Conservation (phyloP, 768 basidiomycete genomes). For the Mycena leptocephala region DNA sequence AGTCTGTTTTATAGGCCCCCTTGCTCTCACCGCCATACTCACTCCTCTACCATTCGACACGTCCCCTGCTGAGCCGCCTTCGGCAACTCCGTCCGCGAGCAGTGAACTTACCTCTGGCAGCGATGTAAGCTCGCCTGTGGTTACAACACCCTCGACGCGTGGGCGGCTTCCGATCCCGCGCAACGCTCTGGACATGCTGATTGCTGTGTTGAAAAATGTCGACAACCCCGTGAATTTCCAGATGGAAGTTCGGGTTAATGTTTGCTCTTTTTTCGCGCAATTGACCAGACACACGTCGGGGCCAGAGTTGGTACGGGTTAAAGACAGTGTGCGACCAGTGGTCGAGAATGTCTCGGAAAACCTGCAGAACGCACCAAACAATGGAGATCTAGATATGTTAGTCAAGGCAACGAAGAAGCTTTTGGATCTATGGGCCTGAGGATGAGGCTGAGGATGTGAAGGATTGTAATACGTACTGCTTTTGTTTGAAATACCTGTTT, state of each 20-base stretch:
- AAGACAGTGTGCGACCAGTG: conserved; percentile 65
- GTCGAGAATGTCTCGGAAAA: conserved; percentile 66
- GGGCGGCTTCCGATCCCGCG: conserved; percentile 62
- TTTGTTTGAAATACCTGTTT: neutral
- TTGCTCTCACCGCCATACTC: conserved; percentile 76
- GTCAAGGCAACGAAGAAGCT: conserved; percentile 57
- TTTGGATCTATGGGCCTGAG: conserved; percentile 58
- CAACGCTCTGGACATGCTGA: conserved; percentile 79
- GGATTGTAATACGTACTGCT: neutral
- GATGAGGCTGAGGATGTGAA: neutral
- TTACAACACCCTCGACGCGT: conserved; percentile 58
- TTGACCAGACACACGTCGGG: conserved; percentile 69
- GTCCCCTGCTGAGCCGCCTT: conserved; percentile 50
- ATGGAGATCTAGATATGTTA: conserved; percentile 62
- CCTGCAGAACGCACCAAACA: conserved; percentile 43
- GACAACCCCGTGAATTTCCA: conserved; percentile 73
- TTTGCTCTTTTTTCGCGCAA: conserved; percentile 81
- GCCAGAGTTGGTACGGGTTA: conserved; percentile 65
- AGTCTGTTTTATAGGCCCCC: conserved; percentile 60
- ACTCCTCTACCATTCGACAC: conserved; percentile 63
- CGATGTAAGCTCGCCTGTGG: conserved; percentile 65
- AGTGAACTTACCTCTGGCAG: conserved; percentile 45
- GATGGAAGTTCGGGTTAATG: conserved; percentile 84
- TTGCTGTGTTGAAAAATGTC: conserved; percentile 72
- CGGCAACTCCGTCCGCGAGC: conserved; percentile 57